Base-by-base conservation (phyloP, 2,329 filamentous ascomycete species). In the Pyrenophora teres region DNA sequence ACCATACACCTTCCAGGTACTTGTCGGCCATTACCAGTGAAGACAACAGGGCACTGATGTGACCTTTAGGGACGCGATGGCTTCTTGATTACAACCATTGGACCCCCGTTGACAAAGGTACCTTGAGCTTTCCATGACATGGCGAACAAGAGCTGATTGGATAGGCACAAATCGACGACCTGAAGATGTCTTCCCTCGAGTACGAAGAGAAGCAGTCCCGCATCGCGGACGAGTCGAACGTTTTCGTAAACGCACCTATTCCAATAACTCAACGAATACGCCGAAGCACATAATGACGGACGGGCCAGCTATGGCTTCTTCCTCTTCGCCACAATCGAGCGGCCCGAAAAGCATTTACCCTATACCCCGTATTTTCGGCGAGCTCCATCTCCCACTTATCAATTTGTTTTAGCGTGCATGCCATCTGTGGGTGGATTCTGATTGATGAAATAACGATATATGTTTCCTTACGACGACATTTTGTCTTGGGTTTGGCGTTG, bases 191-290 rank as follows among this genome's bases (percentile, higher is more conserved):
- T 0, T 77, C 74, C 4, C 63, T 56, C 36, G 71, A 74, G 23
- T 77, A 76, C 60, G 74, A 77, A 54, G 70, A 75, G 50, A 72
- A 72, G 51, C 73, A 75, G 55, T 74, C 74, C 6, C 70, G 69
- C 37, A 63, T 69, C 64, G 65, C 68, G 27, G 65, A 71, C 44
- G 68, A 68, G 54, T 57, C 61, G 10, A 65, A 66, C 31, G 65
- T 72, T 18, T 75, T 74, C 43, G 70, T 76, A 8, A 76, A 76
- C 45, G 65, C 71, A 49, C 74, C 74, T 10, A 64, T 76, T 21
- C 62, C 70, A 5, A 70, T 76, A 19, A 64, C 60, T 27, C 67
- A 72, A 43, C 60, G 67, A 46, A 60, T 65, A 62, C 64, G 71
- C 53, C 62, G 71, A 45, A 67, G 60, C 48, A 47, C 52, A 51